Conservation (phyloP, 805 yeast species). For the Komagataella ulmi region DNA sequence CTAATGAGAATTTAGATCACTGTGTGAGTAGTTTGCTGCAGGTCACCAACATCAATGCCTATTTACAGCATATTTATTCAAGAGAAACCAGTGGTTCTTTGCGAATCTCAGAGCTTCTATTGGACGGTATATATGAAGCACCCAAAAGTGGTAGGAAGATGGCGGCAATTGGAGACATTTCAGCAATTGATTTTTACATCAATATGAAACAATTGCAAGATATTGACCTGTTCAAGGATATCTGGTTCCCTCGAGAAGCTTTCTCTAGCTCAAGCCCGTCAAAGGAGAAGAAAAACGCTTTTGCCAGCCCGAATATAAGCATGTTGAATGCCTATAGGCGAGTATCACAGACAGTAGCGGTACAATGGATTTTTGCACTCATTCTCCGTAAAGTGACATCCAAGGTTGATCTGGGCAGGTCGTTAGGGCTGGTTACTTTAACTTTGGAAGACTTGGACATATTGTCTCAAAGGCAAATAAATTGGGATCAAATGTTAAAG, state of each 20-base stretch:
- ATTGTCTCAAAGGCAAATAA: slow-evolving; percentile 47
- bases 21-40: slow-evolving; percentile 24
- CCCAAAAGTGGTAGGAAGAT: slow-evolving; percentile 8
- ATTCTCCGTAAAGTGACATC: slow-evolving; percentile 37
- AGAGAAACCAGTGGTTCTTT: slow-evolving; percentile 77
- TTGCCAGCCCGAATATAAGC: not conserved
- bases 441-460: slow-evolving; percentile 52
- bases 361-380: slow-evolving; percentile 64
- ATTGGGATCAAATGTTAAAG: slow-evolving; percentile 61
- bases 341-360: slow-evolving; percentile 46
- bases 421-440: slow-evolving; percentile 56
- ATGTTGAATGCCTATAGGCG: slow-evolving; percentile 28
- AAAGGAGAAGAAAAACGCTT: slow-evolving; percentile 16
- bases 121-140: slow-evolving; percentile 34
- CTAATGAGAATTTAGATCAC: slow-evolving; percentile 23
- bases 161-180: slow-evolving; percentile 29
- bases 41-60: slow-evolving; percentile 46
- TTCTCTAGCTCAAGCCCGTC: slow-evolving; percentile 10
- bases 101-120: slow-evolving; percentile 27
- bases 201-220: slow-evolving; percentile 84
- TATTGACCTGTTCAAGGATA: slow-evolving; percentile 65
- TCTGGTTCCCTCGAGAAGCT: slow-evolving; percentile 53
- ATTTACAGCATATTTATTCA: slow-evolving; percentile 83
- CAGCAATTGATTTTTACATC: slow-evolving; percentile 46
- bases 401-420: slow-evolving; percentile 68